These are phyloP conservation scores for Tagetes patula DNA, from an alignment of 129 eudicot genomes.

Conservation along the genomic window DNA sequence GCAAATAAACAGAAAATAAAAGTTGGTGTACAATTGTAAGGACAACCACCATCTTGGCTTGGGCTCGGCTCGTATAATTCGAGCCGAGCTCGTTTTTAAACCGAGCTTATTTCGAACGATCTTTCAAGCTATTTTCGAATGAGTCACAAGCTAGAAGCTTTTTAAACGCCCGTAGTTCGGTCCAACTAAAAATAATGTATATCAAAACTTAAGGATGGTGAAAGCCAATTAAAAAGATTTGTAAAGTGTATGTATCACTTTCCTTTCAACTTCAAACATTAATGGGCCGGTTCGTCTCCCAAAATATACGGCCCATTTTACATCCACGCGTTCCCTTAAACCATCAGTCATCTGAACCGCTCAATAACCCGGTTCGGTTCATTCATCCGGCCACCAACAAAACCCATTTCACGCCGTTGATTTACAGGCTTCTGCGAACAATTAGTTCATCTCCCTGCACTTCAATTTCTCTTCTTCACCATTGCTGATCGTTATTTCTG, in stretches of 20 bases:
- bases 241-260: background rate
- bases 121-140: too few species aligned
- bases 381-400: slow-evolving; percentile 24
- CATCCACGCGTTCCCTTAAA: slow-evolving; percentile 34
- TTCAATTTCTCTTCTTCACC: slow-evolving; percentile 12
- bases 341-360: slow-evolving; percentile 20
- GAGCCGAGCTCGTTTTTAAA: too few species aligned
- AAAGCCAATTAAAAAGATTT: too few species aligned
- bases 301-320: slow-evolving; percentile 23
- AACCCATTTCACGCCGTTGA: slow-evolving; percentile 21
- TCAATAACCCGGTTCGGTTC: slow-evolving; percentile 4
- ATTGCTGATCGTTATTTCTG: background rate
- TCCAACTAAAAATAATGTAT: too few species aligned
- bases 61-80: too few species aligned
- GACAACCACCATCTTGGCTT: too few species aligned
- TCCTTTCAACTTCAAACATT: background rate
- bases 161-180: too few species aligned
- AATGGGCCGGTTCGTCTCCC: slow-evolving; percentile 23
- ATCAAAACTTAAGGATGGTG: too few species aligned
- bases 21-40: too few species aligned
- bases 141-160: too few species aligned
- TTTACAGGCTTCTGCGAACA: background rate
- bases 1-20: too few species aligned
- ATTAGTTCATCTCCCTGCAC: slow-evolving; percentile 14
- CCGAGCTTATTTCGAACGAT: too few species aligned